Evolutionary conservation across 176 grass and related monocot genomes (phyloP).

Genomic region (Juncus effusus): DNA sequence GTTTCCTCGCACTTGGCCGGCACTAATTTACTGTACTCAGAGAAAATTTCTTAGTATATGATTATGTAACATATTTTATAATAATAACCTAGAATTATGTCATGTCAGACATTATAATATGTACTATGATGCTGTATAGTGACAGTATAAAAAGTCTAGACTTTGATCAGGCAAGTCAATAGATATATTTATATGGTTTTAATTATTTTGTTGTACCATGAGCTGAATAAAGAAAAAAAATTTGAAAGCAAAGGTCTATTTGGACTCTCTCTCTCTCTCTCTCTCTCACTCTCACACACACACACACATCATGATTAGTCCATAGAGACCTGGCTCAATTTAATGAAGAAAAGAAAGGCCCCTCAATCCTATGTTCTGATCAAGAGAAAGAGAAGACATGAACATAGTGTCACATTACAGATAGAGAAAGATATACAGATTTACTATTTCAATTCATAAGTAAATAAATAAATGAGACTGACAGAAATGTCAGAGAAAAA

Average conservation of each 20-base stretch:
- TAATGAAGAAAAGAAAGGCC: conserved; percentile 36
- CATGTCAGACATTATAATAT: too few relatives aligned
- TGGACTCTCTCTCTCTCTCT: conserved; percentile 15
- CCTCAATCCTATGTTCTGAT: conserved; percentile 15
- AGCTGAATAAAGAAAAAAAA: neutral
- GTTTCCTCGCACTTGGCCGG: too few relatives aligned
- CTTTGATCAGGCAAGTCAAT: too few relatives aligned
- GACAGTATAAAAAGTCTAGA: too few relatives aligned
- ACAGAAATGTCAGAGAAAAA: conserved; percentile 41
- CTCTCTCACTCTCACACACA: neutral
- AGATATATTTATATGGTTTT: too few relatives aligned
- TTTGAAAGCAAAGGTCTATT: too few relatives aligned
- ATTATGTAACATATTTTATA: too few relatives aligned
- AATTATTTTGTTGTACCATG: neutral
- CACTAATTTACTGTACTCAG: too few relatives aligned
- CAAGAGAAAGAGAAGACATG: conserved; percentile 15
- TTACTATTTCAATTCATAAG: conserved; percentile 10
- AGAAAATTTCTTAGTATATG: too few relatives aligned
- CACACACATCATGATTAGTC: conserved; percentile 21
- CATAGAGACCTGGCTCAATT: conserved; percentile 11
- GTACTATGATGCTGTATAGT: too few relatives aligned
- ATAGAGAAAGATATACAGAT: conserved; percentile 12
- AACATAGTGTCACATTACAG: conserved; percentile 14
- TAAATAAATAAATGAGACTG: conserved; percentile 23
- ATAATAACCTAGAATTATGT: too few relatives aligned